These are phyloP conservation scores for Colletotrichum tropicale DNA, from an alignment of 2,329 filamentous ascomycete genomes.

Conservation along the genomic window DNA sequence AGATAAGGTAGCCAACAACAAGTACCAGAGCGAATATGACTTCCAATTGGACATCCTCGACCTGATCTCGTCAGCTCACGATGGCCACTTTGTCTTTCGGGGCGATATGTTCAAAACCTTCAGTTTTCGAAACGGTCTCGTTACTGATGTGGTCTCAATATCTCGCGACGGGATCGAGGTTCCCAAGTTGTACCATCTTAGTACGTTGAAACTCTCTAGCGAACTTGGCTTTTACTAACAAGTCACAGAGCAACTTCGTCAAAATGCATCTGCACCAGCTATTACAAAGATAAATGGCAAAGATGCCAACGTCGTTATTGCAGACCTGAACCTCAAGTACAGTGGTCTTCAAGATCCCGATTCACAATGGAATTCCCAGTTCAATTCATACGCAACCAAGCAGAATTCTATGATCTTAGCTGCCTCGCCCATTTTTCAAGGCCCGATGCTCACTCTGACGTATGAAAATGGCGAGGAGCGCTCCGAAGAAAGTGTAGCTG, in stretches of 20 bases:
- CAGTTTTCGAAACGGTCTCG: conserved; percentile 39
- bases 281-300: conserved; percentile 61
- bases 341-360: conserved; percentile 60
- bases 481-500: conserved; percentile 28
- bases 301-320: conserved; percentile 52
- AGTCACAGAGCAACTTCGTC: background rate
- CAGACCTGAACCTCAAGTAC: conserved; percentile 46
- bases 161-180: conserved; percentile 61
- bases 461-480: conserved; percentile 35
- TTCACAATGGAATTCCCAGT: conserved; percentile 51
- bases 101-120: conserved; percentile 60
- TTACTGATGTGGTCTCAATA: conserved; percentile 57
- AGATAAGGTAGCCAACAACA: conserved; percentile 40
- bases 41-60: conserved; percentile 59
- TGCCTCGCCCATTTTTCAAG: conserved; percentile 29
- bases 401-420: conserved; percentile 24
- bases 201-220: conserved; percentile 28
- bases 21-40: conserved; percentile 57
- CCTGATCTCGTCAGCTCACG: conserved; percentile 58
- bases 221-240: conserved; percentile 20
- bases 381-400: conserved; percentile 30
- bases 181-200: conserved; percentile 61
- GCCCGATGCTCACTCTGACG: conserved; percentile 31
- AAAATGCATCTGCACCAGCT: conserved; percentile 36
- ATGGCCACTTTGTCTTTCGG: conserved; percentile 66